Evolutionary conservation across 768 basidiomycete genomes (phyloP).

Genomic region (Mycena belliarum): DNA sequence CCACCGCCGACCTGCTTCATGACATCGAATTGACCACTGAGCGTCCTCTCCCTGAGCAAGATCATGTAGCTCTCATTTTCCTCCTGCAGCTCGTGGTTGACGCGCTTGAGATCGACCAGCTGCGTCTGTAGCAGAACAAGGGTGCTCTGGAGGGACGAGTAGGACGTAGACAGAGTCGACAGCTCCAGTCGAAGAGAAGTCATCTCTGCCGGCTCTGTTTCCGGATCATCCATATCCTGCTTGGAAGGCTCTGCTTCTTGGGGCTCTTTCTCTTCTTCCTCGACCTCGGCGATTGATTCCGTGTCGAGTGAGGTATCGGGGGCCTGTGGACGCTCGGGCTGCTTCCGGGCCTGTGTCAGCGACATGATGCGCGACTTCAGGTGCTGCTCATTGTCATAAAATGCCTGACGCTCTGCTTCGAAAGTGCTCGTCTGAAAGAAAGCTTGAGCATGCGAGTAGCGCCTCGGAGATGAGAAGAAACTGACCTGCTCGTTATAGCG

Average conservation of each 20-base stretch:
- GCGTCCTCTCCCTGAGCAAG: conserved; percentile 84
- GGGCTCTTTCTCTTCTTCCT: conserved; percentile 35
- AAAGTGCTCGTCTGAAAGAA: conserved; percentile 72
- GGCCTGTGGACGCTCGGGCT: conserved; percentile 36
- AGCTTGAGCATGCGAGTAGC: conserved; percentile 15
- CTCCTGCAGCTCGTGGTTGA: conserved; percentile 87
- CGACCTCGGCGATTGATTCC: conserved; percentile 44
- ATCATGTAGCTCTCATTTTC: conserved; percentile 98
- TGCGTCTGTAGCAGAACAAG: conserved; percentile 83
- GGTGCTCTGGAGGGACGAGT: conserved; percentile 81
- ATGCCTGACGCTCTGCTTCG: conserved; percentile 88
- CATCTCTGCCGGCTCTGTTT: conserved; percentile 85
- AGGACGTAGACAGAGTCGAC: conserved; percentile 83
- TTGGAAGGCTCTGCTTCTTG: conserved; percentile 26
- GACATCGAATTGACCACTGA: conserved; percentile 85
- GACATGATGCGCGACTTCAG: conserved; percentile 89
- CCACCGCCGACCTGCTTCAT: conserved; percentile 63
- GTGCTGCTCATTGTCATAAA: conserved; percentile 93
- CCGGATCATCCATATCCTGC: conserved; percentile 62
- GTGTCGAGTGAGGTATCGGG: conserved; percentile 30
- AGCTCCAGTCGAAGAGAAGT: conserved; percentile 81
- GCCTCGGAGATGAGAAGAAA: conserved; percentile 6
- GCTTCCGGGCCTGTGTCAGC: conserved; percentile 66
- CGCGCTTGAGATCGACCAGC: conserved; percentile 81
- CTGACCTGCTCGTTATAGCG: conserved; percentile 88